phyloP scores from a whole-genome alignment of 495 filamentous ascomycete species.

The Penicillium parvum region DNA sequence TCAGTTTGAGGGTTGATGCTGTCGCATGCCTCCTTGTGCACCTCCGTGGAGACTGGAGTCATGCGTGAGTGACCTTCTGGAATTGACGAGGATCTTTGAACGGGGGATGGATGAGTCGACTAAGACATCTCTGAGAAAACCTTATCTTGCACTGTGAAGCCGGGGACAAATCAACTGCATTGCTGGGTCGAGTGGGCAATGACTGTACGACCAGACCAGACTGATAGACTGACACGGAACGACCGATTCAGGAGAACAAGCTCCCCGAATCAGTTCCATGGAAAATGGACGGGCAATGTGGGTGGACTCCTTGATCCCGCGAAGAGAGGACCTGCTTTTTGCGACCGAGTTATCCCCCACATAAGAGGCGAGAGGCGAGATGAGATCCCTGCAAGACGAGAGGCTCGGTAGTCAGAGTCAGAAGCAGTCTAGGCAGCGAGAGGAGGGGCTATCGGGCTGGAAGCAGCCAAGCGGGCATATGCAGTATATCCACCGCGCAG shows the following conservation, averaged over 20 bases:
- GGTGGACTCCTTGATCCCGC: constrained; percentile 1
- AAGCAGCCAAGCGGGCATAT: constrained; percentile 3
- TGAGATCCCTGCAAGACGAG: constrained; percentile 22
- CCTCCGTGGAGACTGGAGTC: not conserved
- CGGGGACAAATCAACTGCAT: constrained; percentile 18
- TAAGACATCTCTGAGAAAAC: constrained; percentile 20
- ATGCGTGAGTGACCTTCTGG: not conserved
- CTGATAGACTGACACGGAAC: too few species aligned
- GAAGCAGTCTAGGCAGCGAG: too few species aligned
- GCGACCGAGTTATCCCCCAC: constrained; percentile 21
- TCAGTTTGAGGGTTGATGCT: not conserved
- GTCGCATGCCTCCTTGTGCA: constrained; percentile 4
- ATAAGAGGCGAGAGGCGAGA: constrained; percentile 15
- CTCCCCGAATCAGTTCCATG: constrained; percentile 14
- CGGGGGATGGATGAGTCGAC: constrained; percentile 6
- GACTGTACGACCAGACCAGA: constrained; percentile 6
- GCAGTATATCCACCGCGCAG: constrained; percentile 12
- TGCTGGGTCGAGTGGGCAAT: too few species aligned
- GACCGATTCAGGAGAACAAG: too few species aligned
- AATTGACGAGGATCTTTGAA: constrained; percentile 6
- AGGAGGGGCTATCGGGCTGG: too few species aligned
- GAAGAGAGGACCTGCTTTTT: constrained; percentile 25
- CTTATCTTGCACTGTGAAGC: constrained; percentile 19
- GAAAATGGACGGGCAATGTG: constrained; percentile 17
- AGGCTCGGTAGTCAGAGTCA: too few species aligned